phyloP scores from a whole-genome alignment of 1,139 yeast species.

The Lodderomyces jiufengensis region DNA sequence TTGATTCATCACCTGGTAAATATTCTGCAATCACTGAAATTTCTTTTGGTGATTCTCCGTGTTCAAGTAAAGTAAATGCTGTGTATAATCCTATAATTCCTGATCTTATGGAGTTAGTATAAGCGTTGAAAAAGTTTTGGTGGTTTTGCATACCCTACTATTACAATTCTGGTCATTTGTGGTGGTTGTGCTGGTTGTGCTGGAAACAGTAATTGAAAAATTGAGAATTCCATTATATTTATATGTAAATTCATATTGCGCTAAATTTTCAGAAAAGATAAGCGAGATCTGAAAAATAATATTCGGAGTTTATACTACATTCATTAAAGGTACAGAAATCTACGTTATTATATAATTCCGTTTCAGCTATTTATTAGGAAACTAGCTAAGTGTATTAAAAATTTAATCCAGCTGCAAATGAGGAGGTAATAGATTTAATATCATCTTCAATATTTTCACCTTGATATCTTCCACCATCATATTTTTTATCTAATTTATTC shows the following conservation, averaged over 20 bases:
- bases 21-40: conserved; percentile 59
- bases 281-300: conserved; percentile 3
- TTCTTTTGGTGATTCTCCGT: conserved; percentile 42
- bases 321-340: too few relatives aligned
- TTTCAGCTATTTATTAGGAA: too few relatives aligned
- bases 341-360: too few relatives aligned
- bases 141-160: conserved; percentile 28
- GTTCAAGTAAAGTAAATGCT: conserved; percentile 47
- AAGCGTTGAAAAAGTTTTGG: background rate
- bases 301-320: too few relatives aligned
- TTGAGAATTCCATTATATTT: too few relatives aligned
- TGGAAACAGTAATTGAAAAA: too few relatives aligned
- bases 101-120: conserved; percentile 34
- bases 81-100: conserved; percentile 75
- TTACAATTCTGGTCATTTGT: conserved; percentile 29
- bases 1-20: conserved; percentile 72
- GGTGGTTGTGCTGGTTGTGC: too few relatives aligned
- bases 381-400: conserved; percentile 8
- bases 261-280: background rate
- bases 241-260: too few relatives aligned
- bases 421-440: conserved; percentile 42
- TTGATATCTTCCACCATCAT: conserved; percentile 21
- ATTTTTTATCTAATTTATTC: conserved; percentile 21
- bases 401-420: conserved; percentile 44
- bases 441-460: conserved; percentile 42